Base-by-base conservation (phyloP, 306 rosid species). In the Casuarina cunninghamiana region DNA sequence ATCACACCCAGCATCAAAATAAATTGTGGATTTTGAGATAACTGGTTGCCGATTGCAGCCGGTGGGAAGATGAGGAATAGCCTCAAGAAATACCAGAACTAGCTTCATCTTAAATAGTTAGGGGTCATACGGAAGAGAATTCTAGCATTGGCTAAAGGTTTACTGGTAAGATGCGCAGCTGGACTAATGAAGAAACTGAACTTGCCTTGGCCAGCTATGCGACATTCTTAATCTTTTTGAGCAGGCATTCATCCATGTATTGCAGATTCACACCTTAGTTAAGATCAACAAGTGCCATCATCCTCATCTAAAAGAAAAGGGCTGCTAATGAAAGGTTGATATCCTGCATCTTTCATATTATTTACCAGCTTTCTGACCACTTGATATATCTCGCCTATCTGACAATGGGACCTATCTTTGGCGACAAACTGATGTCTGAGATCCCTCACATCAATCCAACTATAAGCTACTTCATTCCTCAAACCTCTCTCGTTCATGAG, bases 371-470 rank as follows among this genome's bases (percentile, higher is more conserved):
- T 78, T 45, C 60, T 75, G 74, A 77, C 82, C 45, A 81, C 74
- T 72, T 78, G 88, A 82, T 57, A 41, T 83, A 90, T 80, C 76
- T 86, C 88, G 26, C 38, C 74, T 70, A 78, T 85, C 78, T 90
- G 86, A 70, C 81, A 69, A 82, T 86, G 88, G 46, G 63, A 62
- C 78, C 48, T 88, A 58, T 85, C 91, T 82, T 87, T 86, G 26
- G 88, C 86, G 62, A 81, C 88, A 83, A 90, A 88, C 62, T 83
- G 79, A 65, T 83, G 85, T 38, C 88, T 85, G 7, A 32, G 63
- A 78, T 85, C 78, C 73, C 89, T 90, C 53, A 90, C 78, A 79
- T 90, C 90, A 77, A 90, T 81, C 90, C 88, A 88, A 79, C 90
- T 88, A 74, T 45, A 78, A 73, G 87, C 95, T 74, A 79, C 81